Conservation (phyloP, 176 grass and related monocot species). For the Oryza glaberrima region DNA sequence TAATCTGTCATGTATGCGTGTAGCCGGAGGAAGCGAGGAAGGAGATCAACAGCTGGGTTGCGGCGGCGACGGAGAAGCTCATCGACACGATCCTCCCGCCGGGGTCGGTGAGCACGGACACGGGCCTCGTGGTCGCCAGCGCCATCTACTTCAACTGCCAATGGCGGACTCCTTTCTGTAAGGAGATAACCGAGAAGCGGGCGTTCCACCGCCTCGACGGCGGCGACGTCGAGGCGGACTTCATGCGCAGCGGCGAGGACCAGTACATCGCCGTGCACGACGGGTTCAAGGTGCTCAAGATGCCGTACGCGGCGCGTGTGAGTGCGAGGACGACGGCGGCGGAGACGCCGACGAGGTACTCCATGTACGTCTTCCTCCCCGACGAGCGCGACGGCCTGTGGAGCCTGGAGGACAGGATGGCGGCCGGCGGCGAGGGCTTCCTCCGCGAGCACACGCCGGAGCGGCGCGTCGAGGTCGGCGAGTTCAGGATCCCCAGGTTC, state of each 20-base stretch:
- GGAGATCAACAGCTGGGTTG: conserved; percentile 34
- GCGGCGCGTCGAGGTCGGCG: neutral
- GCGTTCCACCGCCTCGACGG: conserved; percentile 22
- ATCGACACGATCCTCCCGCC: conserved; percentile 30
- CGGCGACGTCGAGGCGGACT: neutral
- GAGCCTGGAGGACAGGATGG: neutral
- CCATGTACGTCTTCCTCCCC: conserved; percentile 42
- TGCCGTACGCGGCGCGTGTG: no score
- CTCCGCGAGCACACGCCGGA: conserved; percentile 12
- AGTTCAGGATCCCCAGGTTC: neutral
- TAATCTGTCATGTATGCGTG: no score
- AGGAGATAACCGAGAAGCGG: neutral
- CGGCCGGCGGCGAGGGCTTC: neutral
- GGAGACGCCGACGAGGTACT: neutral
- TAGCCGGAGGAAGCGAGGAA: neutral
- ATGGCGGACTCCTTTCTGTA: neutral
- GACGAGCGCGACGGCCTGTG: conserved; percentile 1
- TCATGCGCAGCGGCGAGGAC: neutral
- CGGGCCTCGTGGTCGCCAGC: conserved; percentile 36
- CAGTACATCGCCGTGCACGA: neutral
- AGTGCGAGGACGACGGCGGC: no score
- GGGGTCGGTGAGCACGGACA: neutral
- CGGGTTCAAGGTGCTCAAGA: no score
- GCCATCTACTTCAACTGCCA: neutral
- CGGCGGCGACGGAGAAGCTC: conserved; percentile 12